Evolutionary conservation across 2,329 filamentous ascomycete species (phyloP), one percentile per base, ranked within the genome.

Genomic region (Helotiales sp.): DNA sequence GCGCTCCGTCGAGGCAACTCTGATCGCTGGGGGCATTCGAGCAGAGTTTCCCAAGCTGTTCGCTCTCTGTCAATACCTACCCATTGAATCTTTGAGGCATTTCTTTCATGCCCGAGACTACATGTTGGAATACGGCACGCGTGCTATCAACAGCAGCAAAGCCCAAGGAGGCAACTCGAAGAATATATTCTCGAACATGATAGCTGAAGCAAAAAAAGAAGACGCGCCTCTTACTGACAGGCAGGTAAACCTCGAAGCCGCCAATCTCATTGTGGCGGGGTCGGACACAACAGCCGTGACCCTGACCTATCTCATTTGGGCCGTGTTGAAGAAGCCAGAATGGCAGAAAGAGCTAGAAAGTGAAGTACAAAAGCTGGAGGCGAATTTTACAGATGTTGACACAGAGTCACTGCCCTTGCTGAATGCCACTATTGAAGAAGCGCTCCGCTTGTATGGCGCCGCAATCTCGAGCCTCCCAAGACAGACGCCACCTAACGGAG

Each of bases 241-340:
- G 15, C 22, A 30, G 2, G 25, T 60, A 5, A 19, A 31, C n/a
- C 27, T 29, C 5, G 57, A 62, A 54, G 60, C 60, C 5, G 40
- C 42, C 15, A 47, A 40, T 10, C 38, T 75, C 31, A 70, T 74
- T 17, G 67, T 73, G 33, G 73, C 72, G 29, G 73, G 72, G 5
- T 73, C 70, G 34, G 76, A 77, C 58, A 78, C 76, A 10, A 76
- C 74, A 0, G 68, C 74, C 15, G 70, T 70, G 0, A 71, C 73
- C 1, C 60, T 78, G 34, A 71, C 73, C 5, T 62, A 60, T 57
- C 44, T 62, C 13, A 40, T 60, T 12, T 62, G 57, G 60, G 51
- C 47, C 5, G 38, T 57, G 15, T 36, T 60, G 29, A 60, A 60
- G 10, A 27, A 54, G 17, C 38, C 50, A 17, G 22, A 42, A n/a